A percentile compares a stretch with the other conserved stretches of the same genome.
These are phyloP conservation scores for Malassezia equina DNA, from an alignment of 1,284 basidiomycete genomes.

Conservation along the genomic window DNA sequence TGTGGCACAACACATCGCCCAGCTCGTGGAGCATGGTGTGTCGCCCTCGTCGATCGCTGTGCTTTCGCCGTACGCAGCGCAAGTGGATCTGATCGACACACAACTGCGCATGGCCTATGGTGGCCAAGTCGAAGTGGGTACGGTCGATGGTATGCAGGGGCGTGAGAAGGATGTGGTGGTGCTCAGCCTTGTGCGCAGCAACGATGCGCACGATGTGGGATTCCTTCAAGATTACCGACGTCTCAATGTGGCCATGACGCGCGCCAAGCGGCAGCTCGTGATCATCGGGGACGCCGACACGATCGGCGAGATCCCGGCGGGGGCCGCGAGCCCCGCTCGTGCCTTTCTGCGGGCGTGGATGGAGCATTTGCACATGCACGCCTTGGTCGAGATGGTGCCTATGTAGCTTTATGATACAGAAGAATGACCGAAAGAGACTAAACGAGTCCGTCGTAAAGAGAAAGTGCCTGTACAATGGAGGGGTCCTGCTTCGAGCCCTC, in stretches of 20 bases:
- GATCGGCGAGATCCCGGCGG: constrained; percentile 13
- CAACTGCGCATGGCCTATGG: constrained; percentile 52
- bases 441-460: constrained; percentile 34
- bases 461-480: constrained; percentile 44
- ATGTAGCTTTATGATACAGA: neutral
- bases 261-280: constrained; percentile 39
- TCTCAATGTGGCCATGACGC: constrained; percentile 44
- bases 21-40: constrained; percentile 64
- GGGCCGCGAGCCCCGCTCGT: constrained; percentile 1
- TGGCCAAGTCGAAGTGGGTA: constrained; percentile 32
- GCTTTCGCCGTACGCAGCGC: constrained; percentile 65
- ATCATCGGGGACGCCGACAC: constrained; percentile 41
- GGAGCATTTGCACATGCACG: constrained; percentile 15
- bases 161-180: constrained; percentile 43
- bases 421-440: neutral
- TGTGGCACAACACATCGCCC: constrained; percentile 69
- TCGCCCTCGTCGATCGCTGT: constrained; percentile 69
- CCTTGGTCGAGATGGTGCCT: constrained; percentile 14
- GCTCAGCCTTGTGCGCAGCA: constrained; percentile 35
- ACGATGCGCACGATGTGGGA: constrained; percentile 30
- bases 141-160: constrained; percentile 43
- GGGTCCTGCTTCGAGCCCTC: constrained; percentile 47
- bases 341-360: constrained; percentile 19
- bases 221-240: constrained; percentile 39
- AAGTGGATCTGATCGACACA: constrained; percentile 55